Conservation (phyloP, 371 early-diverging fungal species). For the Mortierella sp. region DNA sequence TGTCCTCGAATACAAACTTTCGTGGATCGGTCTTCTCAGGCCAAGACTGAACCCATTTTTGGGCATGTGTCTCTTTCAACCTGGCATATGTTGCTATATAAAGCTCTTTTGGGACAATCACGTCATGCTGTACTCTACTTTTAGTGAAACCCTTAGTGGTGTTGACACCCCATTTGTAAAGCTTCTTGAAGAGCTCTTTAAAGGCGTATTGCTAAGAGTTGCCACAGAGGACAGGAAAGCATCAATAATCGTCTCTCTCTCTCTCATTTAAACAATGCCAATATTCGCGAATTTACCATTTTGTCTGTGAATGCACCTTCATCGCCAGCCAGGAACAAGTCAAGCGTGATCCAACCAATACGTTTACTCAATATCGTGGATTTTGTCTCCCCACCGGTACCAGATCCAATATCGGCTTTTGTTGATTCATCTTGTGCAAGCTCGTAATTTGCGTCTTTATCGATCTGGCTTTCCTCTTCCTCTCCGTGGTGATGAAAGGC, state of each 20-base stretch:
- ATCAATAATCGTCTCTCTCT: slow-evolving; percentile 8
- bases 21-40: slow-evolving; percentile 85
- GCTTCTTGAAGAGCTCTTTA: slow-evolving; percentile 72
- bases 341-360: slow-evolving; percentile 50
- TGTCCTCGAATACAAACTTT: slow-evolving; percentile 90
- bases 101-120: slow-evolving; percentile 75
- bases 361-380: slow-evolving; percentile 8
- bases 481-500: slow-evolving; percentile 14
- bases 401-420: not conserved
- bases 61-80: slow-evolving; percentile 77
- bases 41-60: slow-evolving; percentile 70
- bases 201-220: slow-evolving; percentile 72
- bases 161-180: slow-evolving; percentile 86
- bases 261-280: not conserved
- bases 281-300: slow-evolving; percentile 60
- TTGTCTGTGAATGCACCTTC: slow-evolving; percentile 59
- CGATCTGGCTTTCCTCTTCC: not conserved
- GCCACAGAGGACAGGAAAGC: not conserved
- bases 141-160: slow-evolving; percentile 81
- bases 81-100: slow-evolving; percentile 72
- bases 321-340: slow-evolving; percentile 46
- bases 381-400: not conserved
- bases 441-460: slow-evolving; percentile 5
- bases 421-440: slow-evolving; percentile 8
- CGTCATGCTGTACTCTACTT: slow-evolving; percentile 73